Percentiles rank a stretch among this genome's conserved stretches.
Conservation (phyloP, 2,329 filamentous ascomycete species). For the Aspergillus hiratsukae region DNA sequence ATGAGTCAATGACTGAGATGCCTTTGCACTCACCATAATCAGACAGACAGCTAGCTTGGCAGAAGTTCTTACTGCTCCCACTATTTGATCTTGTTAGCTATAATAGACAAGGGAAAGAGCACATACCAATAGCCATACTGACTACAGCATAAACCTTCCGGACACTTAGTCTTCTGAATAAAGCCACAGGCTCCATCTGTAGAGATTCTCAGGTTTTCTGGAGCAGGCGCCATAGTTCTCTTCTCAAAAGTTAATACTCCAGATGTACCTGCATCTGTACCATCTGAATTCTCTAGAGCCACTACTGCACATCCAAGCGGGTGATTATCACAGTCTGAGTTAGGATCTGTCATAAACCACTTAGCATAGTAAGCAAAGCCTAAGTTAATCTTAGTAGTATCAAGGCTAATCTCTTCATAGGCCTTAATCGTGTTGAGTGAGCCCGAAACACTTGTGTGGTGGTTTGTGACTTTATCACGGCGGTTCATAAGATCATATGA, state of each 20-base stretch:
- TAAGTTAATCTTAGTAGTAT: slow-evolving; percentile 55
- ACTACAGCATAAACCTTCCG: slow-evolving; percentile 30
- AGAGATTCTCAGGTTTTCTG: slow-evolving; percentile 21
- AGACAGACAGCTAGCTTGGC: slow-evolving; percentile 31
- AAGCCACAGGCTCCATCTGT: slow-evolving; percentile 33
- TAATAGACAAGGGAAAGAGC: not conserved
- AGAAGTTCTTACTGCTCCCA: slow-evolving; percentile 28
- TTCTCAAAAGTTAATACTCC: slow-evolving; percentile 49
- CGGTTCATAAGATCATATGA: slow-evolving; percentile 69
- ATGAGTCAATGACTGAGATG: slow-evolving; percentile 52
- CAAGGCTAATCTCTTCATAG: slow-evolving; percentile 56
- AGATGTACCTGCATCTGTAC: slow-evolving; percentile 54
- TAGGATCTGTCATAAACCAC: slow-evolving; percentile 56
- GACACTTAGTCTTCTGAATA: slow-evolving; percentile 25
- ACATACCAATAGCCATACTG: slow-evolving; percentile 34
- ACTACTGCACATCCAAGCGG: slow-evolving; percentile 58
- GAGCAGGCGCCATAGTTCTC: slow-evolving; percentile 21
- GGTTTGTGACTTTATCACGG: slow-evolving; percentile 58
- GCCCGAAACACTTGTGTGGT: slow-evolving; percentile 58
- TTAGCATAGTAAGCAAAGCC: slow-evolving; percentile 68
- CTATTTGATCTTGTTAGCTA: slow-evolving; percentile 14
- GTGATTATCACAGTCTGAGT: slow-evolving; percentile 41
- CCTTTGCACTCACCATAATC: slow-evolving; percentile 42
- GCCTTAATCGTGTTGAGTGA: slow-evolving; percentile 54
- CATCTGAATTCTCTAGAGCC: slow-evolving; percentile 56